Evolutionary conservation across 108 stramenopile species (phyloP).

Genomic region (Cyclotella distinguenda): DNA sequence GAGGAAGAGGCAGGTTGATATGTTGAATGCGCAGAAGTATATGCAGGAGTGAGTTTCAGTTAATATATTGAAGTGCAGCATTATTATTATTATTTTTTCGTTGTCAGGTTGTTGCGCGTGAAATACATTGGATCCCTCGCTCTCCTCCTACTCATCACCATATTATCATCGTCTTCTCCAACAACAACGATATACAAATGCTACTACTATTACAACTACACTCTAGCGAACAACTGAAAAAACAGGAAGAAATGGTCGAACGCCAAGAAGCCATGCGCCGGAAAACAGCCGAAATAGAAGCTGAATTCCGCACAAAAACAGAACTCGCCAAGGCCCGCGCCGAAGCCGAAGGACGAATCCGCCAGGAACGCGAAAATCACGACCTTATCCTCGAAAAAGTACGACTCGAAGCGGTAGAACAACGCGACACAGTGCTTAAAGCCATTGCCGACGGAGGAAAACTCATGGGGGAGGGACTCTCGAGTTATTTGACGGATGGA

Average conservation of each 20-base stretch:
- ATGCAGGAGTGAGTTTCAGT: conserved; percentile 90
- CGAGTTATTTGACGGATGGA: conserved; percentile 84
- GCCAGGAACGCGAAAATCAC: conserved; percentile 95
- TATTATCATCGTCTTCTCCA: not conserved
- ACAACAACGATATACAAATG: no score
- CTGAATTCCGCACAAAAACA: conserved; percentile 84
- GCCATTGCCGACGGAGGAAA: conserved; percentile 90
- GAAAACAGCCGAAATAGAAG: conserved; percentile 97
- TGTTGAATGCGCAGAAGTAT: conserved; percentile 94
- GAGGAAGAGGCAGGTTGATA: conserved; percentile 95
- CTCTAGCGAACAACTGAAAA: conserved; percentile 89
- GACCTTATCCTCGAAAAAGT: conserved; percentile 93
- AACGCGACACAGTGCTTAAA: conserved; percentile 90
- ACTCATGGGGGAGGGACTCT: conserved; percentile 83
- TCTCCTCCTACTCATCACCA: not conserved
- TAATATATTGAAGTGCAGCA: no score
- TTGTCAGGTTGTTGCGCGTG: no score
- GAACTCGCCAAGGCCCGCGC: conserved; percentile 90
- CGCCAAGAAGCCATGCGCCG: conserved; percentile 96
- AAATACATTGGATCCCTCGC: no score
- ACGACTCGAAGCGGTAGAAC: conserved; percentile 81
- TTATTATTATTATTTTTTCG: no score
- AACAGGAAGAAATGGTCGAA: conserved; percentile 94
- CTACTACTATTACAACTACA: no score
- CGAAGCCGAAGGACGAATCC: conserved; percentile 94